A percentile compares a stretch with the other conserved stretches of the same genome.
Conservation (phyloP, 2,329 filamentous ascomycete genomes). For the Septoria petroselini region DNA sequence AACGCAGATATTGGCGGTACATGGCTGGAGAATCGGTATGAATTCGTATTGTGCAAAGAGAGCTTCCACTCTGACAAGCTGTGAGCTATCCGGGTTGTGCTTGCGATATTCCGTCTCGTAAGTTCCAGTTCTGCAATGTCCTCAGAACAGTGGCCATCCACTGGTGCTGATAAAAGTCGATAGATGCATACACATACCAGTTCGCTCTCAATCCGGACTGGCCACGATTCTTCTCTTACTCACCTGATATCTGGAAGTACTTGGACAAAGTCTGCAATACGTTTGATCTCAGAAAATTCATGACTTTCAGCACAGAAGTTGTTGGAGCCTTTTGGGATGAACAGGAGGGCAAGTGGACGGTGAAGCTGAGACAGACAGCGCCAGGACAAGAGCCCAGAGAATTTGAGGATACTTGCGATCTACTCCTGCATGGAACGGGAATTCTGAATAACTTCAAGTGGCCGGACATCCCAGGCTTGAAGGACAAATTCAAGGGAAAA, state of each 20-base stretch:
- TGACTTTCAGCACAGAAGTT: constrained; percentile 52
- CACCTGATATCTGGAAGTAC: constrained; percentile 50
- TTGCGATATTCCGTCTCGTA: constrained; percentile 46
- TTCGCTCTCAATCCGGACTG: constrained; percentile 43
- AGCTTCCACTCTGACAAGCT: neutral
- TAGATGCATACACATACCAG: constrained; percentile 20
- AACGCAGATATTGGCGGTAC: constrained; percentile 46
- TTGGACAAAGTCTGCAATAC: constrained; percentile 49
- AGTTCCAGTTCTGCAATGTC: neutral
- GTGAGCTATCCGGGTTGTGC: constrained; percentile 37
- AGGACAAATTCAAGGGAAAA: constrained; percentile 46
- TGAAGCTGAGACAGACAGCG: constrained; percentile 46
- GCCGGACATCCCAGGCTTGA: constrained; percentile 42
- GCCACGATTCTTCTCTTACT: constrained; percentile 48
- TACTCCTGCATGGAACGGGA: constrained; percentile 46
- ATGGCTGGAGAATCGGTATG: constrained; percentile 47
- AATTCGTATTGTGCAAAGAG: neutral
- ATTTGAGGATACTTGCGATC: constrained; percentile 45
- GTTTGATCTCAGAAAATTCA: constrained; percentile 52
- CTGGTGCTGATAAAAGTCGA: no score
- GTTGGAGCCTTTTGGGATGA: constrained; percentile 51
- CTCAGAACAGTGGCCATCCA: neutral
- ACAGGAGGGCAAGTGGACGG: constrained; percentile 49
- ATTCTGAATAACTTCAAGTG: constrained; percentile 37
- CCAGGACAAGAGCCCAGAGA: constrained; percentile 38